These are phyloP conservation scores for Podila epigama DNA, from an alignment of 192 early-diverging fungal genomes.

Conservation along the genomic window DNA sequence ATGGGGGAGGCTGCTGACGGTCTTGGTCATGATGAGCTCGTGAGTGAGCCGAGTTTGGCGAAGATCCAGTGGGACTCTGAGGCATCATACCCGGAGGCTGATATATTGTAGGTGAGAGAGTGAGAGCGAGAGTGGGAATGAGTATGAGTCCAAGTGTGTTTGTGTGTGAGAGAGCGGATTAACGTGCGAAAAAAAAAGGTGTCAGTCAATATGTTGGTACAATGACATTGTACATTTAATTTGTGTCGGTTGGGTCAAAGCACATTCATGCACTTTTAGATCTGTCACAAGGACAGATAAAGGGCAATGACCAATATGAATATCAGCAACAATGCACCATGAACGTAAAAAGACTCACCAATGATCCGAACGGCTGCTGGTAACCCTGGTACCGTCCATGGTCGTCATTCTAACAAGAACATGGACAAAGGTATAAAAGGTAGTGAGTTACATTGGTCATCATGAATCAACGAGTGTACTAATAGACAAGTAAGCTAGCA, in stretches of 20 bases:
- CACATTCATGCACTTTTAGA: no score
- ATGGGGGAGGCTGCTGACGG: conserved; percentile 13
- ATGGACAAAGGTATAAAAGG: background rate
- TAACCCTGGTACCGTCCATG: conserved; percentile 45
- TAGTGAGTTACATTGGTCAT: background rate
- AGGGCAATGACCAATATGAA: background rate
- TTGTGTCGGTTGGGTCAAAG: no score
- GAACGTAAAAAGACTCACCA: conserved; percentile 9
- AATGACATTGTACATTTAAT: no score
- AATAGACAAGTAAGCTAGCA: no score
- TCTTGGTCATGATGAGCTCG: conserved; percentile 15
- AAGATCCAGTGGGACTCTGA: conserved; percentile 32
- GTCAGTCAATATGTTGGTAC: no score
- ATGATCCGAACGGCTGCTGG: conserved; percentile 15
- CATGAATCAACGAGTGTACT: no score
- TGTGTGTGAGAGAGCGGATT: background rate
- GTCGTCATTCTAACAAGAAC: conserved; percentile 26
- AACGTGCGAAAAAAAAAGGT: no score
- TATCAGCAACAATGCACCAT: background rate
- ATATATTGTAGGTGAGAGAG: conserved; percentile 1
- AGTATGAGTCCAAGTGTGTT: background rate
- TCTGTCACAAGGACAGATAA: background rate
- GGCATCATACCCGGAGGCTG: conserved; percentile 46
- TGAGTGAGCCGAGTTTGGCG: conserved; percentile 34
- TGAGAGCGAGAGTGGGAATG: background rate